phyloP scores from a whole-genome alignment of 129 eudicot species.

The Silybum marianum region DNA sequence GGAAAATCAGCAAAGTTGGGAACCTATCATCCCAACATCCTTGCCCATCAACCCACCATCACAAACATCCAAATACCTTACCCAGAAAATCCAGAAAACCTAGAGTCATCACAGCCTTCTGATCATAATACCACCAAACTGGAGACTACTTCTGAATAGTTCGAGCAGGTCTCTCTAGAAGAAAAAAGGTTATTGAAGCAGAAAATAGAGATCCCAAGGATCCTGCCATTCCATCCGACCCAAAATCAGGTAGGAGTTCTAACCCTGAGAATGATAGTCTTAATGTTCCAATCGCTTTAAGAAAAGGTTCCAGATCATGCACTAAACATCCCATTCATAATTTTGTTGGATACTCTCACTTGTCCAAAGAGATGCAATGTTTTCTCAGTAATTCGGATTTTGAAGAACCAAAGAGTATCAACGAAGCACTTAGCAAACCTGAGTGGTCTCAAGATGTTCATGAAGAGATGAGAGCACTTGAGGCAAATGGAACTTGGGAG shows the following conservation, averaged over 20 bases:
- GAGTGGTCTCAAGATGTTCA: not conserved
- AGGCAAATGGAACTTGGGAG: not conserved
- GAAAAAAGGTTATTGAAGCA: not conserved
- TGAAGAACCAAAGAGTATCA: not conserved
- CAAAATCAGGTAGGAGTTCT: not conserved
- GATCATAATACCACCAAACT: not conserved
- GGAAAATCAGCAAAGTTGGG: not conserved
- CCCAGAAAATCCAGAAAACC: too few species aligned
- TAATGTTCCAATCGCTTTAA: not conserved
- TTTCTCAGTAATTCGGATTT: not conserved
- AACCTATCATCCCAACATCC: not conserved
- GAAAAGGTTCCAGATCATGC: not conserved
- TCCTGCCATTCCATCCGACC: not conserved
- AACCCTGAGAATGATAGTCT: not conserved
- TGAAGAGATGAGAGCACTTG: not conserved
- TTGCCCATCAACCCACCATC: not conserved
- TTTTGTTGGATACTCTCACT: not conserved
- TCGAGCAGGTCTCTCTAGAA: not conserved
- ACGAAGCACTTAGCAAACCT: not conserved
- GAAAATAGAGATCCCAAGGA: not conserved
- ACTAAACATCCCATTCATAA: not conserved
- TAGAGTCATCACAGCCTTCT: too few species aligned
- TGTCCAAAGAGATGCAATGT: not conserved
- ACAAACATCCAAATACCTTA: not conserved
- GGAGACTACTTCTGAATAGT: not conserved